phyloP scores from a whole-genome alignment of 768 basidiomycete species.

The Boletus rubroflammeus region DNA sequence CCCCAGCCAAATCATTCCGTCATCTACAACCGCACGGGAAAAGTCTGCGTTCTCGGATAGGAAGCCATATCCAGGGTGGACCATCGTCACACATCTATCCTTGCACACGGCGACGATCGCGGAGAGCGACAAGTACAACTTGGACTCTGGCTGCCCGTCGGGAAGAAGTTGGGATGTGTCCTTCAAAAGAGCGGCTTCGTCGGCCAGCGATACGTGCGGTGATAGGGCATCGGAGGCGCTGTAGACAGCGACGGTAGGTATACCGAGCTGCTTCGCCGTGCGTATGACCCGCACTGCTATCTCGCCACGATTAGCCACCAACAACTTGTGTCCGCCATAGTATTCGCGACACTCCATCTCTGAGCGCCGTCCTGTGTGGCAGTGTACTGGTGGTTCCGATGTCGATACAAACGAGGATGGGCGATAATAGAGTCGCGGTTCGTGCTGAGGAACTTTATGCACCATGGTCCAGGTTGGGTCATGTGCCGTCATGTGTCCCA shows the following conservation, averaged over 20 bases:
- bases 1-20: constrained; percentile 57
- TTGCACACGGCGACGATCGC: constrained; percentile 43
- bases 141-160: constrained; percentile 37
- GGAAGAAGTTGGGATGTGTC: not conserved
- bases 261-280: constrained; percentile 48
- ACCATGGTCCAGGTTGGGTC: not conserved
- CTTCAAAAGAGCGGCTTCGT: constrained; percentile 43
- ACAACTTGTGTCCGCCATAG: constrained; percentile 43
- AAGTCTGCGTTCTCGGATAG: constrained; percentile 62
- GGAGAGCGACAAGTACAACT: constrained; percentile 39
- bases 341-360: constrained; percentile 12
- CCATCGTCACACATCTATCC: constrained; percentile 42
- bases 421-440: not conserved
- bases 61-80: constrained; percentile 66
- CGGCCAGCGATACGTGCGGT: constrained; percentile 55
- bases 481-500: not conserved
- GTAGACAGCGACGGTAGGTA: constrained; percentile 58
- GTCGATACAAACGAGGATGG: not conserved
- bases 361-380: not conserved
- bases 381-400: not conserved
- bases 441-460: not conserved
- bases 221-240: constrained; percentile 54
- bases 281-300: constrained; percentile 63
- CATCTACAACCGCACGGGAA: constrained; percentile 41
- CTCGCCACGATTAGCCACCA: constrained; percentile 71